phyloP scores from a whole-genome alignment of 1,284 basidiomycete species.

The Mrakiaceae sp. region DNA sequence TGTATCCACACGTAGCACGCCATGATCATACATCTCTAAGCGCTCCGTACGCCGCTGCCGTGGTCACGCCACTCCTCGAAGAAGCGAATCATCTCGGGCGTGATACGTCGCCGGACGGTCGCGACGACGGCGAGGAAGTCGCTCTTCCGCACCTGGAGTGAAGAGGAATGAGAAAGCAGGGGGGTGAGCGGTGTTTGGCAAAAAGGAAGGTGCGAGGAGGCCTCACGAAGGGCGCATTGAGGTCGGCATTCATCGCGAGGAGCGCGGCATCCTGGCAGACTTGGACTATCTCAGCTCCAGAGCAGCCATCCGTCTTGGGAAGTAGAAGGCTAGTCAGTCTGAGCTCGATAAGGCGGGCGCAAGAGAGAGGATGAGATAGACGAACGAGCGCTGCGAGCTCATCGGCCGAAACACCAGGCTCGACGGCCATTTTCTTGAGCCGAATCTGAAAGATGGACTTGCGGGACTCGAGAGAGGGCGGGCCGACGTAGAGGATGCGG shows the following conservation, averaged over 20 bases:
- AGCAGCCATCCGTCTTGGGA: slow-evolving; percentile 77
- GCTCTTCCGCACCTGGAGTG: slow-evolving; percentile 52
- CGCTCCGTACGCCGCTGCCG: slow-evolving; percentile 29
- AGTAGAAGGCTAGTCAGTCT: not conserved
- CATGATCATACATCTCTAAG: not conserved
- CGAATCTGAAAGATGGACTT: slow-evolving; percentile 75
- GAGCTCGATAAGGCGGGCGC: too few species aligned
- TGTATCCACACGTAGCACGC: too few species aligned
- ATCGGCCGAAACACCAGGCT: slow-evolving; percentile 53
- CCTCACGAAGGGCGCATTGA: slow-evolving; percentile 61
- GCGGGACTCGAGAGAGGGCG: slow-evolving; percentile 67
- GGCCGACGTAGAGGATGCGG: slow-evolving; percentile 86
- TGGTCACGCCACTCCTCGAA: slow-evolving; percentile 52
- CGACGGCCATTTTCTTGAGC: slow-evolving; percentile 67
- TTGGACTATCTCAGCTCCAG: slow-evolving; percentile 84
- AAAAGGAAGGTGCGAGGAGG: slow-evolving; percentile 2
- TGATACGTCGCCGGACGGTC: slow-evolving; percentile 70
- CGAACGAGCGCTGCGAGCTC: slow-evolving; percentile 63
- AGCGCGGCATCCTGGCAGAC: slow-evolving; percentile 95
- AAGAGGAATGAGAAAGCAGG: not conserved
- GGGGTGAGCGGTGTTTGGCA: not conserved
- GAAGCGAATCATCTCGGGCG: slow-evolving; percentile 59
- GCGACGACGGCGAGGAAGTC: slow-evolving; percentile 69
- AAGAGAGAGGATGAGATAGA: slow-evolving; percentile 18
- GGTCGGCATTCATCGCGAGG: slow-evolving; percentile 73